phyloP scores from a whole-genome alignment of 139 green algal genomes.

The Coccomyxa sp. region DNA sequence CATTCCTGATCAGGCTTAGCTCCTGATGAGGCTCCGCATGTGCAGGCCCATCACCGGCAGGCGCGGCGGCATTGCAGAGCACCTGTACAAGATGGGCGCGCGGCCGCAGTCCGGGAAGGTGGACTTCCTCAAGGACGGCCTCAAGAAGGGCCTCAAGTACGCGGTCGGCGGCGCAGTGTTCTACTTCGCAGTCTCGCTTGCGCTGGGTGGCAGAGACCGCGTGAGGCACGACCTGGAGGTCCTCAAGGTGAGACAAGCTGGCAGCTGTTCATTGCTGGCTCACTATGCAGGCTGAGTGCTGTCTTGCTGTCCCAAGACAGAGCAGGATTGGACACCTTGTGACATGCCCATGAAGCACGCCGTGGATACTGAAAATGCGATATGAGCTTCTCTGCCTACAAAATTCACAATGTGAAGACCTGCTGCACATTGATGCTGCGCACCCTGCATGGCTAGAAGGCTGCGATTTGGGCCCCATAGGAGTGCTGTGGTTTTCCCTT shows the following conservation, averaged over 20 bases:
- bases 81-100: conserved; percentile 2
- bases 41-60: conserved; percentile 11
- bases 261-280: too few relatives aligned
- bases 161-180: not conserved
- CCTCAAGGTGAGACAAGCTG: conserved; percentile 3
- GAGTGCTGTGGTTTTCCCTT: not conserved
- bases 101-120: not conserved
- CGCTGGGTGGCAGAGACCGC: conserved; percentile 6
- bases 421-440: too few relatives aligned
- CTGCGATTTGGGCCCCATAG: too few relatives aligned
- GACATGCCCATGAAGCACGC: too few relatives aligned
- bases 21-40: too few relatives aligned
- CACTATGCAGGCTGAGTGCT: too few relatives aligned
- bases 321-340: too few relatives aligned
- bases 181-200: conserved; percentile 10
- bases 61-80: conserved; percentile 6
- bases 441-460: too few relatives aligned
- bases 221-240: conserved; percentile 9
- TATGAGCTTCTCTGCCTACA: too few relatives aligned
- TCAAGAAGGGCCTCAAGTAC: not conserved
- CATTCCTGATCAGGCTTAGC: not conserved
- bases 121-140: not conserved
- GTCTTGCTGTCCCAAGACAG: too few relatives aligned
- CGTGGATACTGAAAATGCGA: too few relatives aligned
- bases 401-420: not conserved